A percentile compares a stretch with the other conserved stretches of the same genome.
Conservation (phyloP, 768 basidiomycete genomes). For the Favolaschia claudopus region DNA sequence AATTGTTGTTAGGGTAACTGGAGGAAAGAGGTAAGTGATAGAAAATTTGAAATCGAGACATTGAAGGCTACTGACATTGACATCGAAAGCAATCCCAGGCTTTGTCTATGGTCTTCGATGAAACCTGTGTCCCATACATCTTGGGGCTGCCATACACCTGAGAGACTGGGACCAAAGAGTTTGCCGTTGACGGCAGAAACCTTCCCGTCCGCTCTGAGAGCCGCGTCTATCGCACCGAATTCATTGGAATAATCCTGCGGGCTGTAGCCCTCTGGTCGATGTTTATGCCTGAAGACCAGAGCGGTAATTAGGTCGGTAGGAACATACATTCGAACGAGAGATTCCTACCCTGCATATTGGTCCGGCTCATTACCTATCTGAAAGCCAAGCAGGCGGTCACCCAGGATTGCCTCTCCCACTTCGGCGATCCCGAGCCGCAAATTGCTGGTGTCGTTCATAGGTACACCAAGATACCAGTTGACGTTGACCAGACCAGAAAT, state of each 20-base stretch:
- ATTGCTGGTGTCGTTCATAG: conserved; percentile 71
- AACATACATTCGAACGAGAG: conserved; percentile 48
- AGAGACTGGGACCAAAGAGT: conserved; percentile 66
- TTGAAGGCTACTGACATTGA: conserved; percentile 19
- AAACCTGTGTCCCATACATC: conserved; percentile 64
- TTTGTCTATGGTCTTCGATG: conserved; percentile 31
- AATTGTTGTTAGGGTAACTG: conserved; percentile 72
- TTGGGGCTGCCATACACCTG: conserved; percentile 63
- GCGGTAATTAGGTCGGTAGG: neutral
- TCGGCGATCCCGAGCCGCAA: conserved; percentile 66
- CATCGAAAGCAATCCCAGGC: conserved; percentile 15
- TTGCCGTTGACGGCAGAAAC: conserved; percentile 44
- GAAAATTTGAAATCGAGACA: conserved; percentile 11
- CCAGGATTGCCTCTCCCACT: conserved; percentile 70
- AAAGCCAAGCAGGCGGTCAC: conserved; percentile 69
- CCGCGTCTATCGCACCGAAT: conserved; percentile 55
- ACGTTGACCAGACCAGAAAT: conserved; percentile 68
- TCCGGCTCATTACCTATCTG: conserved; percentile 76
- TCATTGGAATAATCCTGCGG: conserved; percentile 61
- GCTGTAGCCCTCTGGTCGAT: conserved; percentile 49
- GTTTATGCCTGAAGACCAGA: conserved; percentile 17
- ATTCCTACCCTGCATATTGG: conserved; percentile 52
- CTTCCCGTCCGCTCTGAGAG: conserved; percentile 48
- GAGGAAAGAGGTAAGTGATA: conserved; percentile 37
- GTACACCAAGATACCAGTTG: conserved; percentile 74